A percentile compares a stretch with the other conserved stretches of the same genome.
phyloP scores from a whole-genome alignment of 352 stramenopile genomes.

The Globisporangium rhizosaccharum region DNA sequence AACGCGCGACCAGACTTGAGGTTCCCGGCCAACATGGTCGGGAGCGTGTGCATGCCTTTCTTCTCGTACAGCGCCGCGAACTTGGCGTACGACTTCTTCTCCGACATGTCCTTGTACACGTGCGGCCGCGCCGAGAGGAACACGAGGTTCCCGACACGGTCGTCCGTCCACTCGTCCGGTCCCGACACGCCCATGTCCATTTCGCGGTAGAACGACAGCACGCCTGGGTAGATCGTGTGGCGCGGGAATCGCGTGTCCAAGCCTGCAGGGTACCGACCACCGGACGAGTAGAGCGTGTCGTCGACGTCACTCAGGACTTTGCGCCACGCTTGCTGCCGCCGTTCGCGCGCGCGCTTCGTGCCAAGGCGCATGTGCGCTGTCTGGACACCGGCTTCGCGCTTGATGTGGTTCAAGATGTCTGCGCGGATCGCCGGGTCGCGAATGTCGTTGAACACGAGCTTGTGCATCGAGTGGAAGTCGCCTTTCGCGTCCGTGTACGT shows the following conservation, averaged over 20 bases:
- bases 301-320: conserved; percentile 99
- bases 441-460: conserved; percentile 97
- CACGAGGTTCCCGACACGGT: conserved; percentile 94
- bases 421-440: conserved; percentile 75
- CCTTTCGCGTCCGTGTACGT: conserved; percentile 95
- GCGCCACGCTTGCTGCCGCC: conserved; percentile 89
- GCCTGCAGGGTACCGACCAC: conserved; percentile 93
- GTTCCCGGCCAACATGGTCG: conserved; percentile 93
- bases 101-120: conserved; percentile 98
- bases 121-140: conserved; percentile 98
- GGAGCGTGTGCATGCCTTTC: conserved; percentile 94
- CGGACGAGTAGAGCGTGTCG: conserved; percentile 96
- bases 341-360: conserved; percentile 74
- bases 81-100: conserved; percentile 97
- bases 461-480: conserved; percentile 97
- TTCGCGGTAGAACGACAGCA: conserved; percentile 97
- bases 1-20: conserved; percentile 92
- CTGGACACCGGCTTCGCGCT: conserved; percentile 91
- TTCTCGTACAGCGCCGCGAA: conserved; percentile 92
- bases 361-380: conserved; percentile 91
- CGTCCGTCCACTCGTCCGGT: conserved; percentile 85
- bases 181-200: conserved; percentile 92
- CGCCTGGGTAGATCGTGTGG: conserved; percentile 94
- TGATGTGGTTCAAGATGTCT: conserved; percentile 96
- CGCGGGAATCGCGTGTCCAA: conserved; percentile 92